phyloP scores from a whole-genome alignment of 331 rosid species.

The Rhamnella rubrinervis region DNA sequence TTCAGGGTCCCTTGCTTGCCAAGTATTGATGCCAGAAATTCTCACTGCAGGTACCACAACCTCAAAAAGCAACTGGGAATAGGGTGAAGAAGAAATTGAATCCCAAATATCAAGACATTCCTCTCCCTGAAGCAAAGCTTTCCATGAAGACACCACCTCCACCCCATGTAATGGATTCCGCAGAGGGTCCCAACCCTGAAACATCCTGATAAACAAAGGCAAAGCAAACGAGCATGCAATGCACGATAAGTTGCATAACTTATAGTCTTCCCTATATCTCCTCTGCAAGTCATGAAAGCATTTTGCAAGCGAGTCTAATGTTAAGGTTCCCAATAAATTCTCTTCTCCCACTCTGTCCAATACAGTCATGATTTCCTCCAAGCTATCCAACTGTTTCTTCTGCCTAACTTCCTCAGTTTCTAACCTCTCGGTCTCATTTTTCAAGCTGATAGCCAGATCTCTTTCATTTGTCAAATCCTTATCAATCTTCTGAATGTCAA shows the following conservation, averaged over 20 bases:
- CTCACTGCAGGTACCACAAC: slow-evolving; percentile 88
- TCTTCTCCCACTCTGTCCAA: slow-evolving; percentile 60
- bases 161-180: slow-evolving; percentile 70
- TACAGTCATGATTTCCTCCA: slow-evolving; percentile 53
- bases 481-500: slow-evolving; percentile 82
- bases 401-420: slow-evolving; percentile 55
- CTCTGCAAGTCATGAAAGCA: slow-evolving; percentile 56
- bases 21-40: slow-evolving; percentile 77
- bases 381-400: slow-evolving; percentile 62
- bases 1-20: slow-evolving; percentile 95
- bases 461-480: slow-evolving; percentile 76
- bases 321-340: slow-evolving; percentile 56
- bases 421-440: slow-evolving; percentile 68
- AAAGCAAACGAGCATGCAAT: slow-evolving; percentile 84
- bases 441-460: slow-evolving; percentile 74
- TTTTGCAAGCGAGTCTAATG: slow-evolving; percentile 70
- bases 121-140: slow-evolving; percentile 68
- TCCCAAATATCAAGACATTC: slow-evolving; percentile 75
- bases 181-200: slow-evolving; percentile 97
- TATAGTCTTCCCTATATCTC: slow-evolving; percentile 60
- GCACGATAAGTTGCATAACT: slow-evolving; percentile 80
- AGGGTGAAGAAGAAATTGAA: slow-evolving; percentile 53
- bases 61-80: slow-evolving; percentile 74
- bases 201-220: slow-evolving; percentile 74
- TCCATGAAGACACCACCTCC: slow-evolving; percentile 70